phyloP scores from a whole-genome alignment of 2,329 filamentous ascomycete species.

The Epichloe glyceriae region DNA sequence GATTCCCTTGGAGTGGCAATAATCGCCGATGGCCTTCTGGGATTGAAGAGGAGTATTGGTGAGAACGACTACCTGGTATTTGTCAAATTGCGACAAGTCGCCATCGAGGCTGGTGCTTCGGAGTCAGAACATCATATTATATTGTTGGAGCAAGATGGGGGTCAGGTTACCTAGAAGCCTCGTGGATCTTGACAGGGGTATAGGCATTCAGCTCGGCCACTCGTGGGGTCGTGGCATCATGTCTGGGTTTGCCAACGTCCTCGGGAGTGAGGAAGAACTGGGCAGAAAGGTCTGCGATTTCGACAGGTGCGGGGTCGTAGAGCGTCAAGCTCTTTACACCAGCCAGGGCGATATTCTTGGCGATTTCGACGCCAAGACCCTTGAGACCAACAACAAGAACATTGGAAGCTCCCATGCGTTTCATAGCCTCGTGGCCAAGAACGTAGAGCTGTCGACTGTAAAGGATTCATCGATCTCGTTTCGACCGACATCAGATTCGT shows the following conservation, averaged over 20 bases:
- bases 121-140: background rate
- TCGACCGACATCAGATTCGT: constrained; percentile 41
- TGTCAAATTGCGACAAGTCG: constrained; percentile 70
- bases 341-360: constrained; percentile 95
- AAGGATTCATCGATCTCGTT: constrained; percentile 60
- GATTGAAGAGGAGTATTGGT: constrained; percentile 71
- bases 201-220: constrained; percentile 95
- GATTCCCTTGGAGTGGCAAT: constrained; percentile 87
- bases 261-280: constrained; percentile 89
- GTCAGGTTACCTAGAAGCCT: constrained; percentile 36
- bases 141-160: constrained; percentile 3
- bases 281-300: constrained; percentile 81
- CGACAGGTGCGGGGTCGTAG: constrained; percentile 74
- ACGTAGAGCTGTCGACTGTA: constrained; percentile 66
- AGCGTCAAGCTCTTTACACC: constrained; percentile 95
- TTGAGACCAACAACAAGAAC: constrained; percentile 85
- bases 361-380: constrained; percentile 92
- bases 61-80: constrained; percentile 85
- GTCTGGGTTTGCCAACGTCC: constrained; percentile 87
- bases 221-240: constrained; percentile 72
- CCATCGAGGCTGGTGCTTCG: constrained; percentile 48
- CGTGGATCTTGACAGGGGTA: constrained; percentile 73
- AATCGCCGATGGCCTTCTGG: constrained; percentile 77
- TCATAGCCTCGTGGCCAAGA: constrained; percentile 76
- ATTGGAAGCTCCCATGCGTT: constrained; percentile 95